Conservation (phyloP, 495 filamentous ascomycete species). For the Tuber microsphaerosporum region DNA sequence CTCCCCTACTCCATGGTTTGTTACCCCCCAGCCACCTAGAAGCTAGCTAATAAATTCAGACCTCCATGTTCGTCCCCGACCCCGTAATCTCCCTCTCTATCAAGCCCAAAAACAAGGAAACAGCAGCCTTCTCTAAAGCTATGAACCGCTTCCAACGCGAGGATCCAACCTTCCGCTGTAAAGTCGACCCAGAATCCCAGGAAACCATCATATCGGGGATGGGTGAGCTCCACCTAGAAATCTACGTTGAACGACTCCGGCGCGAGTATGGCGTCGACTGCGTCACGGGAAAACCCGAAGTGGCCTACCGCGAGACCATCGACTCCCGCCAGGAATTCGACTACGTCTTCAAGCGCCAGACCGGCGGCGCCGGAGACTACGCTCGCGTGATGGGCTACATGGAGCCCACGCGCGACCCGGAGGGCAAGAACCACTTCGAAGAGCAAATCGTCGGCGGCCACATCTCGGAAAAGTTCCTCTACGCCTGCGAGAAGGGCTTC, state of each 20-base stretch:
- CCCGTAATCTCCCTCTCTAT: slow-evolving; percentile 97
- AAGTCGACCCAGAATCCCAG: slow-evolving; percentile 79
- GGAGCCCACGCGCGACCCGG: slow-evolving; percentile 64
- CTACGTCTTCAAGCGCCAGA: slow-evolving; percentile 91
- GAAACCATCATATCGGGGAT: slow-evolving; percentile 98
- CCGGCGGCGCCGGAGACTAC: slow-evolving; percentile 91
- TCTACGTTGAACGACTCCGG: slow-evolving; percentile 97
- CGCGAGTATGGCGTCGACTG: slow-evolving; percentile 96
- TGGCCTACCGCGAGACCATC: slow-evolving; percentile 95
- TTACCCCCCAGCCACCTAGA: neutral
- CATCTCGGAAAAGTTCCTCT: slow-evolving; percentile 94
- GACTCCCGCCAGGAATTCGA: slow-evolving; percentile 71
- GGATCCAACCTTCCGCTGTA: slow-evolving; percentile 94
- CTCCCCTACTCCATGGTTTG: slow-evolving; percentile 79
- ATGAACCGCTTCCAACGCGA: slow-evolving; percentile 99
- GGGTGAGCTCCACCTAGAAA: slow-evolving; percentile 94
- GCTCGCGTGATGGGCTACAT: slow-evolving; percentile 89
- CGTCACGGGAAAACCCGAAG: slow-evolving; percentile 89
- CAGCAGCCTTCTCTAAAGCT: slow-evolving; percentile 92
- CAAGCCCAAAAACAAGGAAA: slow-evolving; percentile 91
- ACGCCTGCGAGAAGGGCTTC: slow-evolving; percentile 95
- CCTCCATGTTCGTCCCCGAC: slow-evolving; percentile 97
- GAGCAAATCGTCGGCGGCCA: slow-evolving; percentile 77
- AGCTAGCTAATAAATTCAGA: slow-evolving; percentile 39
- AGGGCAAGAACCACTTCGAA: slow-evolving; percentile 77